These are phyloP conservation scores for Rhizopus microsporus DNA, from an alignment of 371 early-diverging fungal genomes.

Conservation along the genomic window DNA sequence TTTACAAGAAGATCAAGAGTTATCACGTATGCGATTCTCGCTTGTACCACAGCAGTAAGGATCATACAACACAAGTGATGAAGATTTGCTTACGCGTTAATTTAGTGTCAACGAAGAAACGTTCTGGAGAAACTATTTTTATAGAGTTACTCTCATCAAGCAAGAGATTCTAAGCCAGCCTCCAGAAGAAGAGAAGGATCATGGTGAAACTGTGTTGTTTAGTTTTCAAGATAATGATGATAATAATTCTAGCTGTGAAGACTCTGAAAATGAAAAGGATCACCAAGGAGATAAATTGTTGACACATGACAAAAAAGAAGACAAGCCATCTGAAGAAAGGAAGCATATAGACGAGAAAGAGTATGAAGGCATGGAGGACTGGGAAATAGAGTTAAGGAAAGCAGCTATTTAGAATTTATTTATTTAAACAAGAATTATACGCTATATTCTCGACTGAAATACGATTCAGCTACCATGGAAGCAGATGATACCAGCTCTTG, in stretches of 20 bases:
- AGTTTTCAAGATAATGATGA: conserved; percentile 32
- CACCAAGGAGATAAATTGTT: conserved; percentile 3
- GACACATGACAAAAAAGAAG: conserved; percentile 6
- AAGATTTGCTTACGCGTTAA: background rate
- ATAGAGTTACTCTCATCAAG: conserved; percentile 67
- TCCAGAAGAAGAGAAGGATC: conserved; percentile 8
- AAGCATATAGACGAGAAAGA: conserved; percentile 6
- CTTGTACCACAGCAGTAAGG: conserved; percentile 69
- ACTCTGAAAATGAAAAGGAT: conserved; percentile 8
- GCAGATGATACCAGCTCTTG: conserved; percentile 18
- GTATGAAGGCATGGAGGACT: conserved; percentile 46
- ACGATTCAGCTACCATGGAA: conserved; percentile 19
- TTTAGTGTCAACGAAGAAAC: conserved; percentile 59
- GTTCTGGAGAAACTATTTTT: conserved; percentile 81
- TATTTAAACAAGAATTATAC: conserved; percentile 9
- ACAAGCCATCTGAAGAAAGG: conserved; percentile 6
- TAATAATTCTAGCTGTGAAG: background rate
- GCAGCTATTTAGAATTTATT: conserved; percentile 21
- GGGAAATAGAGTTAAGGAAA: conserved; percentile 43
- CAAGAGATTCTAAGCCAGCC: conserved; percentile 43
- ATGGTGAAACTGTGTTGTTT: conserved; percentile 31
- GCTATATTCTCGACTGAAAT: conserved; percentile 28
- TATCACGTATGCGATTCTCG: conserved; percentile 63
- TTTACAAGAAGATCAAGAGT: conserved; percentile 57
- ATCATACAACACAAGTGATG: background rate